Evolutionary conservation across 2,329 filamentous ascomycete genomes (phyloP).

Genomic region (Paracoccidioides lutzii): DNA sequence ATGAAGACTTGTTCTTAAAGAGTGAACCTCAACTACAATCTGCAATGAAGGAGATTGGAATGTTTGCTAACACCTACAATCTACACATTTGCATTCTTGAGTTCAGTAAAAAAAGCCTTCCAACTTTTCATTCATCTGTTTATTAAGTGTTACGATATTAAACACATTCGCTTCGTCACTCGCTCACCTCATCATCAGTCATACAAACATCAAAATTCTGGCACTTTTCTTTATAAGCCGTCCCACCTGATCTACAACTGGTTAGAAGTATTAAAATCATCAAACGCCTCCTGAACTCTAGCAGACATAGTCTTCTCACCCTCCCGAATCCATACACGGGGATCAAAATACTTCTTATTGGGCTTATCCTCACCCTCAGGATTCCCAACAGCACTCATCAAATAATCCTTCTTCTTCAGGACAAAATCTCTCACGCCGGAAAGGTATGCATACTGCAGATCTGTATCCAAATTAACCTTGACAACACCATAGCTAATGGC

Average conservation of each 20-base stretch:
- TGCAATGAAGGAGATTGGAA: too few species aligned
- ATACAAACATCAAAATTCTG: too few species aligned
- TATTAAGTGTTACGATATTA: too few species aligned
- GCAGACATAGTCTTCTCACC: slow-evolving; percentile 93
- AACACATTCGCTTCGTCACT: too few species aligned
- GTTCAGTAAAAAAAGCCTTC: too few species aligned
- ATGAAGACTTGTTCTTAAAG: too few species aligned
- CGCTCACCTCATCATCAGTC: too few species aligned
- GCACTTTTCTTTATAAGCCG: neutral
- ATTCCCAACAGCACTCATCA: slow-evolving; percentile 78
- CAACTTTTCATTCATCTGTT: too few species aligned
- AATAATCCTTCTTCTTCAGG: slow-evolving; percentile 87
- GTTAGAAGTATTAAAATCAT: slow-evolving; percentile 80
- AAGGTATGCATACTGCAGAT: slow-evolving; percentile 92
- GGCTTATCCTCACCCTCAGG: slow-evolving; percentile 93
- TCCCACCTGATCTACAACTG: slow-evolving; percentile 50
- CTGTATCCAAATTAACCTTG: slow-evolving; percentile 99
- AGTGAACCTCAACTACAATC: too few species aligned
- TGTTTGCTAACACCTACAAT: too few species aligned
- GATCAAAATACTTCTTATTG: slow-evolving; percentile 94
- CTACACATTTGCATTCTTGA: too few species aligned
- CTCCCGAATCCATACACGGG: slow-evolving; percentile 81
- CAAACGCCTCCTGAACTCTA: slow-evolving; percentile 66
- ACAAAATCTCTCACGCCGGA: slow-evolving; percentile 89
- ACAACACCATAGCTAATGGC: slow-evolving; percentile 90